phyloP scores from a whole-genome alignment of 805 yeast species.

The Starmerella apis region DNA sequence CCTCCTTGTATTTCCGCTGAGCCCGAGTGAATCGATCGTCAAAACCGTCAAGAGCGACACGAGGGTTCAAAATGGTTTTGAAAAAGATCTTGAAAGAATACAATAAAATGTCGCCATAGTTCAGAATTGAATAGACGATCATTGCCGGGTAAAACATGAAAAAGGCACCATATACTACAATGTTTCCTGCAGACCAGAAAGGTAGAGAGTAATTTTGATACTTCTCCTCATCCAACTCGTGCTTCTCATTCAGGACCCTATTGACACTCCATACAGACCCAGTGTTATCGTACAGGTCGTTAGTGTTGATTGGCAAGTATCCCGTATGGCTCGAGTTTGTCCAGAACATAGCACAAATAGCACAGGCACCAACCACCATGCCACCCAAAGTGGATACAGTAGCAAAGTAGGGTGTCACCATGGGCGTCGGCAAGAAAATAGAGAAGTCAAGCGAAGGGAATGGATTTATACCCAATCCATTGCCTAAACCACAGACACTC shows the following conservation, averaged over 20 bases:
- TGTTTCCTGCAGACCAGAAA: constrained; percentile 51
- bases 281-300: constrained; percentile 39
- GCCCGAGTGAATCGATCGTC: constrained; percentile 49
- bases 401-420: constrained; percentile 40
- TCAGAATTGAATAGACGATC: constrained; percentile 34
- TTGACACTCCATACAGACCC: constrained; percentile 42
- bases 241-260: constrained; percentile 37
- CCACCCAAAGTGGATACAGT: constrained; percentile 32
- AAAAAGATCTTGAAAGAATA: constrained; percentile 4
- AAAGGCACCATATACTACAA: constrained; percentile 48
- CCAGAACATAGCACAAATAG: constrained; percentile 33
- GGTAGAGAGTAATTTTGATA: constrained; percentile 59
- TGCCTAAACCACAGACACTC: constrained; percentile 47
- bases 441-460: constrained; percentile 40
- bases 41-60: constrained; percentile 29
- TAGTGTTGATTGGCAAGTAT: constrained; percentile 44
- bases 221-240: constrained; percentile 38
- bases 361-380: constrained; percentile 32
- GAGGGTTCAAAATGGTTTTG: constrained; percentile 25
- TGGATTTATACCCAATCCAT: constrained; percentile 41
- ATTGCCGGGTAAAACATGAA: constrained; percentile 50
- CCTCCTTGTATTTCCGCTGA: constrained; percentile 50
- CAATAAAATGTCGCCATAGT: constrained; percentile 18
- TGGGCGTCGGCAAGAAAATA: constrained; percentile 36
- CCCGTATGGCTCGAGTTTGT: constrained; percentile 44